Conservation (phyloP, 2,329 filamentous ascomycete genomes). For the Ceratocystis ficicola region DNA sequence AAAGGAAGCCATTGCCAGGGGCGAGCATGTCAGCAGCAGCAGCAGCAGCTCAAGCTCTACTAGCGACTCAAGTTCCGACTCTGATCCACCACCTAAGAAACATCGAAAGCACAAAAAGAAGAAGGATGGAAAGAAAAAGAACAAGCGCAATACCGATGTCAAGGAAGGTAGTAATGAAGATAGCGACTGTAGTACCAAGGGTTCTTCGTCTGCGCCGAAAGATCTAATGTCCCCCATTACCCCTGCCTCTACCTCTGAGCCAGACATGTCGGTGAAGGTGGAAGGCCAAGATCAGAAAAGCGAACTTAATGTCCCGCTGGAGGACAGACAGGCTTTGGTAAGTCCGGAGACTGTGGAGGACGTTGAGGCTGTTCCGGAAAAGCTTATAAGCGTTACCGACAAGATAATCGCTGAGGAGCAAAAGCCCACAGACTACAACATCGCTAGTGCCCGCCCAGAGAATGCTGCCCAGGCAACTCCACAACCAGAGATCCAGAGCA, state of each 20-base stretch:
- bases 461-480: neutral
- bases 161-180: neutral
- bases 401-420: neutral
- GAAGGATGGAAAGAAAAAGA: neutral
- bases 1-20: neutral
- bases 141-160: neutral
- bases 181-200: conserved; percentile 1
- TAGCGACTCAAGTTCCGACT: neutral
- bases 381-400: neutral
- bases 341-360: neutral
- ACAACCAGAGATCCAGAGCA: neutral
- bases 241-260: conserved; percentile 8
- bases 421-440: conserved; percentile 3
- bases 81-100: conserved; percentile 2
- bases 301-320: neutral
- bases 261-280: neutral
- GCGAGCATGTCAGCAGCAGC: conserved; percentile 4
- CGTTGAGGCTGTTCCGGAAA: neutral
- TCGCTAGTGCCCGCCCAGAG: neutral
- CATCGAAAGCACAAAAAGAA: conserved; percentile 8
- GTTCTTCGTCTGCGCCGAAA: neutral
- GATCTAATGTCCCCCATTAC: conserved; percentile 3
- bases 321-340: neutral
- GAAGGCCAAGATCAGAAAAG: neutral
- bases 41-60: conserved; percentile 1